Evolutionary conservation across 1,139 yeast genomes (phyloP).

Genomic region (Saccharomyces uvarum): DNA sequence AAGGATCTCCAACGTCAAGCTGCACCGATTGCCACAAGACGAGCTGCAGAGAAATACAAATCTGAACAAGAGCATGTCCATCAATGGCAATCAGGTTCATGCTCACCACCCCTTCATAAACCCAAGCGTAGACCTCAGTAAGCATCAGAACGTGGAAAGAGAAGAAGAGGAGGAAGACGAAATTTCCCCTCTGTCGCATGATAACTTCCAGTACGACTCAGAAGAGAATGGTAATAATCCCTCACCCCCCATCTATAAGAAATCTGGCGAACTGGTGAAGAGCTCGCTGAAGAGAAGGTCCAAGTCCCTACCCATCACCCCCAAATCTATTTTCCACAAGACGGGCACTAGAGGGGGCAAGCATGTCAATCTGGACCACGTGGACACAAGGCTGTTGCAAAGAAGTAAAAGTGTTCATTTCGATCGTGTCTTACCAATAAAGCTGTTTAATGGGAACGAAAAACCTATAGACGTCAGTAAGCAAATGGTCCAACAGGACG

Average conservation of each 20-base stretch:
- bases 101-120: background rate
- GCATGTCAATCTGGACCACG: background rate
- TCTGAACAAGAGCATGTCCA: slow-evolving; percentile 14
- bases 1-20: slow-evolving; percentile 18
- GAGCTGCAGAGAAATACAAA: slow-evolving; percentile 21
- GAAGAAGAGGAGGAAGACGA: background rate
- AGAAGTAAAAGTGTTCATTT: slow-evolving; percentile 29
- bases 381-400: slow-evolving; percentile 3
- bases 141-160: background rate
- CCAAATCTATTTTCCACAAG: slow-evolving; percentile 11
- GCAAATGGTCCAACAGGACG: slow-evolving; percentile 8
- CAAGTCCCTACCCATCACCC: slow-evolving; percentile 26
- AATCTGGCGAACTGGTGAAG: slow-evolving; percentile 27
- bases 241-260: slow-evolving; percentile 25
- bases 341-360: background rate
- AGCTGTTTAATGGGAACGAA: slow-evolving; percentile 23
- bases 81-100: background rate
- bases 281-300: slow-evolving; percentile 26
- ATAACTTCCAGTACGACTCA: background rate
- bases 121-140: background rate
- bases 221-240: slow-evolving; percentile 6
- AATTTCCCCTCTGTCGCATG: background rate
- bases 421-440: slow-evolving; percentile 24
- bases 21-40: slow-evolving; percentile 14
- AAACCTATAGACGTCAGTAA: slow-evolving; percentile 20